phyloP scores from a whole-genome alignment of 768 basidiomycete genomes.

The Strobilomyces dryophilus region DNA sequence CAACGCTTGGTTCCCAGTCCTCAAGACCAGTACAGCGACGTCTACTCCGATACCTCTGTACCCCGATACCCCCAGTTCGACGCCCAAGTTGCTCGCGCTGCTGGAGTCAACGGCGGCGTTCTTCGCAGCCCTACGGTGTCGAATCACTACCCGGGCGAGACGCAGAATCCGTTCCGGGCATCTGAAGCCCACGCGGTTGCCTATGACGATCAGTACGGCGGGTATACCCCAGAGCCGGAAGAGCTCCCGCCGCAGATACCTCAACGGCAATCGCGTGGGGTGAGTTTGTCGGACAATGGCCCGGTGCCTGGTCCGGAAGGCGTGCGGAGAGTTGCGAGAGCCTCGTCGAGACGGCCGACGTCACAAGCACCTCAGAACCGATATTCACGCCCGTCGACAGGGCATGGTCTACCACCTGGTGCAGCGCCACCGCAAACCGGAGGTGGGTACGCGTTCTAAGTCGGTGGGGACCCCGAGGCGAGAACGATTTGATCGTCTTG shows the following conservation, averaged over 20 bases:
- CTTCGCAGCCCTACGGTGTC: slow-evolving; percentile 37
- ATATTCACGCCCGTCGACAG: slow-evolving; percentile 61
- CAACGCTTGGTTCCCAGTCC: slow-evolving; percentile 40
- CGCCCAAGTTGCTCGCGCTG: slow-evolving; percentile 37
- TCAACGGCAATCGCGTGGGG: slow-evolving; percentile 46
- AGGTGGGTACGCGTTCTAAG: slow-evolving; percentile 7
- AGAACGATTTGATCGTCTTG: slow-evolving; percentile 2
- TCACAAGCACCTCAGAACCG: slow-evolving; percentile 64
- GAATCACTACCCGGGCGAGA: slow-evolving; percentile 42
- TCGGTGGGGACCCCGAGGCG: slow-evolving; percentile 4
- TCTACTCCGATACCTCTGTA: slow-evolving; percentile 16
- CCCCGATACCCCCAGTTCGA: slow-evolving; percentile 34
- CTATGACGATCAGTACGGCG: slow-evolving; percentile 35
- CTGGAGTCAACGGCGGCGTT: slow-evolving; percentile 34
- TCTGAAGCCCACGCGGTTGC: slow-evolving; percentile 39
- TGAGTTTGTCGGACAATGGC: slow-evolving; percentile 78
- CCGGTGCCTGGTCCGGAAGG: slow-evolving; percentile 77
- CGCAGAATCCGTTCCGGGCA: slow-evolving; percentile 55
- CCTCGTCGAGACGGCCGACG: slow-evolving; percentile 48
- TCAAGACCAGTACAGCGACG: slow-evolving; percentile 31
- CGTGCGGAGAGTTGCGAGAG: slow-evolving; percentile 75
- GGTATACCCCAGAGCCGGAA: slow-evolving; percentile 35
- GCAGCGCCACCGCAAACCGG: slow-evolving; percentile 60
- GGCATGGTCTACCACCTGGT: slow-evolving; percentile 62
- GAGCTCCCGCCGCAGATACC: slow-evolving; percentile 23